These are phyloP conservation scores for Metschnikowia santaceciliae DNA, from an alignment of 805 yeast species.

Conservation along the genomic window DNA sequence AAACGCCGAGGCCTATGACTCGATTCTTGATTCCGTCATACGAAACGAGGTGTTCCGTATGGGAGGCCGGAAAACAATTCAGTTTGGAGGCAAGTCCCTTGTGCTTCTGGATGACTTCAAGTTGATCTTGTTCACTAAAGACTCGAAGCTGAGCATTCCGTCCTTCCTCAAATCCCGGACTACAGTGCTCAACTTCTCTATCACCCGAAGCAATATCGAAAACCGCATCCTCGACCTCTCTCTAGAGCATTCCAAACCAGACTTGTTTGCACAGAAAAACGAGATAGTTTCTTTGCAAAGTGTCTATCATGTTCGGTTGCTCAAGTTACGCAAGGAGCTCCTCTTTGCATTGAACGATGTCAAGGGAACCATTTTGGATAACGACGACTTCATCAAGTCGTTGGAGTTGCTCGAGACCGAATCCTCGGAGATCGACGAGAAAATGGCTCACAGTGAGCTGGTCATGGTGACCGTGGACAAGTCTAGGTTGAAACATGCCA, in stretches of 20 bases:
- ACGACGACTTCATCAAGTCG: conserved; percentile 53
- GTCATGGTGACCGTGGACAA: conserved; percentile 54
- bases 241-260: conserved; percentile 58
- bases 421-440: conserved; percentile 47
- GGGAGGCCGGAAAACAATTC: conserved; percentile 68
- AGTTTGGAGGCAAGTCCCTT: conserved; percentile 57
- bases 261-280: conserved; percentile 53
- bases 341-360: conserved; percentile 54
- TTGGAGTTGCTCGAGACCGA: conserved; percentile 66
- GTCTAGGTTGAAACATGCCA: conserved; percentile 44
- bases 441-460: conserved; percentile 49
- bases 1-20: conserved; percentile 81
- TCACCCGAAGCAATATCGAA: conserved; percentile 66
- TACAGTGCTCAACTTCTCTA: conserved; percentile 62
- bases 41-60: conserved; percentile 54
- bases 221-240: conserved; percentile 57
- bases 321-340: conserved; percentile 54
- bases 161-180: conserved; percentile 62
- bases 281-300: conserved; percentile 54
- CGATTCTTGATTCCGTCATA: conserved; percentile 61
- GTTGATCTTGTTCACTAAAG: conserved; percentile 58
- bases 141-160: conserved; percentile 44
- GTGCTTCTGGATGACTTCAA: conserved; percentile 66
- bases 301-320: conserved; percentile 53
- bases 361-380: conserved; percentile 63